A percentile compares a stretch with the other conserved stretches of the same genome.
Conservation (phyloP, 371 early-diverging fungal species). For the Mucor indicus region DNA sequence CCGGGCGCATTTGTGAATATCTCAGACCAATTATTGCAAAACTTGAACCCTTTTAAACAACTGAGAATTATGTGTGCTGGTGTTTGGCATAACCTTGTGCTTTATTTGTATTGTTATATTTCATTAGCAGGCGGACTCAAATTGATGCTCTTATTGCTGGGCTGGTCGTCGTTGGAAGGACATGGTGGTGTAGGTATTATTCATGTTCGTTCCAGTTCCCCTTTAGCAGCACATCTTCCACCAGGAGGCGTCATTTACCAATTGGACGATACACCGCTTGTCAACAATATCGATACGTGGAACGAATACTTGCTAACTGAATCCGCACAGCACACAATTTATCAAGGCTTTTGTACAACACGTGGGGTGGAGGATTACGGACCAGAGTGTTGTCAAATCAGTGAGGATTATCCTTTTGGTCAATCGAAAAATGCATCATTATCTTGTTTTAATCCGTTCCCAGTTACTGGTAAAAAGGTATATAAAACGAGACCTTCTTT, state of each 20-base stretch:
- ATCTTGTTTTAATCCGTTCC: constrained; percentile 50
- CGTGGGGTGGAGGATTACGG: constrained; percentile 10
- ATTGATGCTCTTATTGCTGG: constrained; percentile 36
- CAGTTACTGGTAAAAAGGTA: constrained; percentile 1
- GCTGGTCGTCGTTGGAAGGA: constrained; percentile 53
- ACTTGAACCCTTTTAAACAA: constrained; percentile 48
- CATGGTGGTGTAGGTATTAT: constrained; percentile 63
- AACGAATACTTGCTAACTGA: constrained; percentile 37
- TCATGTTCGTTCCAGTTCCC: constrained; percentile 51
- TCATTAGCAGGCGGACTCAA: constrained; percentile 54
- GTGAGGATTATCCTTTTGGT: constrained; percentile 50
- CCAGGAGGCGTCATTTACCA: constrained; percentile 48
- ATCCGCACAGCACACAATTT: constrained; percentile 14
- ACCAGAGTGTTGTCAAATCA: constrained; percentile 52
- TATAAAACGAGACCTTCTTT: too few species aligned
- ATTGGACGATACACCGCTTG: constrained; percentile 45
- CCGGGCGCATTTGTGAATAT: constrained; percentile 89
- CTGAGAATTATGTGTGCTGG: constrained; percentile 79
- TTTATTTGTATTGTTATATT: constrained; percentile 47
- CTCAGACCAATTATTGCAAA: constrained; percentile 44
- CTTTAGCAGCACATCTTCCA: constrained; percentile 47
- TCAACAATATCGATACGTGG: constrained; percentile 52
- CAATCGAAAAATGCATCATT: constrained; percentile 41
- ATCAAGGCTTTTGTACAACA: constrained; percentile 44
- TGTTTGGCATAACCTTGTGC: constrained; percentile 77